Conservation (phyloP, 1,284 basidiomycete species). For the Cystobasidium pallidum region DNA sequence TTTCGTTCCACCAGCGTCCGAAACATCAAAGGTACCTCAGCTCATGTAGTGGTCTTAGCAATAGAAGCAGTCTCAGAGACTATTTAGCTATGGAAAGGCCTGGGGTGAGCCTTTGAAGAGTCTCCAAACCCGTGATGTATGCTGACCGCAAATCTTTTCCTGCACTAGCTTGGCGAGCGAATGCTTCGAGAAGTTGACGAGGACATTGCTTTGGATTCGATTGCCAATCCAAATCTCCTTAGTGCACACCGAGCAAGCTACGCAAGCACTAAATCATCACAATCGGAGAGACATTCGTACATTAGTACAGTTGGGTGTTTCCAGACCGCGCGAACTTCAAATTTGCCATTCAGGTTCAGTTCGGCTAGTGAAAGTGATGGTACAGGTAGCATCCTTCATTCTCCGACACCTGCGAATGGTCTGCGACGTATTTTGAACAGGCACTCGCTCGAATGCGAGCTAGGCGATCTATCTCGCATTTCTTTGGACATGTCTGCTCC, state of each 20-base stretch:
- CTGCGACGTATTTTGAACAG: slow-evolving; percentile 26
- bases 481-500: slow-evolving; percentile 14
- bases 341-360: slow-evolving; percentile 1
- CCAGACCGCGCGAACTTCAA: slow-evolving; percentile 23
- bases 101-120: slow-evolving; percentile 13
- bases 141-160: background rate
- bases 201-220: slow-evolving; percentile 21
- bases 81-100: slow-evolving; percentile 39
- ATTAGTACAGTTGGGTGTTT: background rate
- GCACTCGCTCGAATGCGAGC: slow-evolving; percentile 30
- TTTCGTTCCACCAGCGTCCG: background rate
- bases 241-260: slow-evolving; percentile 2
- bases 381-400: slow-evolving; percentile 20
- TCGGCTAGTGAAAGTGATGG: slow-evolving; percentile 37
- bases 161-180: slow-evolving; percentile 30
- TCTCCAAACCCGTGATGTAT: background rate
- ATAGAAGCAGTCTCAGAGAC: slow-evolving; percentile 38
- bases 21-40: slow-evolving; percentile 19
- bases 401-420: slow-evolving; percentile 34
- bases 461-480: slow-evolving; percentile 22
- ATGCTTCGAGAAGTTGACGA: slow-evolving; percentile 43
- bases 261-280: background rate
- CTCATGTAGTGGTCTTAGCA: slow-evolving; percentile 25
- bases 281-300: slow-evolving; percentile 4
- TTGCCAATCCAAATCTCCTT: slow-evolving; percentile 9